Percentiles rank a stretch among this genome's conserved stretches.
Conservation (phyloP, 352 stramenopile species). For the Globisporangium middletonii region DNA sequence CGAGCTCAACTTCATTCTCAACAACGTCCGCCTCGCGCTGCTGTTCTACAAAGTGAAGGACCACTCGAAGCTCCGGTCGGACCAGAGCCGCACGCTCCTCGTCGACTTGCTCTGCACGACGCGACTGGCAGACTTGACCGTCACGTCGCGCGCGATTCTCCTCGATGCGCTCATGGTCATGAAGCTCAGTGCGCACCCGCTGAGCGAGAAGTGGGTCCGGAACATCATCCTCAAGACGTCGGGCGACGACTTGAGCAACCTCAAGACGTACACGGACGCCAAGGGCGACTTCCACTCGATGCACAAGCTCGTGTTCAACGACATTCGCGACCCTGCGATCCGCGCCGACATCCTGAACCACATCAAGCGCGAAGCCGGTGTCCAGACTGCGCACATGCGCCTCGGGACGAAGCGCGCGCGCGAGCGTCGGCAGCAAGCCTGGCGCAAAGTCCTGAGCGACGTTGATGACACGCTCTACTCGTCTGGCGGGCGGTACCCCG, state of each 20-base stretch:
- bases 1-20: slow-evolving; percentile 96
- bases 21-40: slow-evolving; percentile 91
- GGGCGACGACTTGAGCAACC: slow-evolving; percentile 93
- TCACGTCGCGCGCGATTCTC: slow-evolving; percentile 89
- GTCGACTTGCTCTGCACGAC: slow-evolving; percentile 94
- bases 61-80: slow-evolving; percentile 57
- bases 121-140: slow-evolving; percentile 88
- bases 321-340: slow-evolving; percentile 85
- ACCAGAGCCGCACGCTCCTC: slow-evolving; percentile 90
- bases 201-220: slow-evolving; percentile 93
- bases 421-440: slow-evolving; percentile 84
- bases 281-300: slow-evolving; percentile 97
- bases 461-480: slow-evolving; percentile 98
- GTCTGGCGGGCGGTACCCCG: slow-evolving; percentile 93
- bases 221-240: slow-evolving; percentile 96
- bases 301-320: slow-evolving; percentile 97
- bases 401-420: slow-evolving; percentile 82
- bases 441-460: slow-evolving; percentile 98
- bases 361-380: slow-evolving; percentile 91
- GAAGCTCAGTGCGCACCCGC: slow-evolving; percentile 93
- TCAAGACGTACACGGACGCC: slow-evolving; percentile 95
- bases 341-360: slow-evolving; percentile 94
- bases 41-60: slow-evolving; percentile 99
- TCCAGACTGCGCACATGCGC: slow-evolving; percentile 93
- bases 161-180: slow-evolving; percentile 97